Base-by-base conservation (phyloP, 441 rosid genomes). In the Adansonia rubrostipa region DNA sequence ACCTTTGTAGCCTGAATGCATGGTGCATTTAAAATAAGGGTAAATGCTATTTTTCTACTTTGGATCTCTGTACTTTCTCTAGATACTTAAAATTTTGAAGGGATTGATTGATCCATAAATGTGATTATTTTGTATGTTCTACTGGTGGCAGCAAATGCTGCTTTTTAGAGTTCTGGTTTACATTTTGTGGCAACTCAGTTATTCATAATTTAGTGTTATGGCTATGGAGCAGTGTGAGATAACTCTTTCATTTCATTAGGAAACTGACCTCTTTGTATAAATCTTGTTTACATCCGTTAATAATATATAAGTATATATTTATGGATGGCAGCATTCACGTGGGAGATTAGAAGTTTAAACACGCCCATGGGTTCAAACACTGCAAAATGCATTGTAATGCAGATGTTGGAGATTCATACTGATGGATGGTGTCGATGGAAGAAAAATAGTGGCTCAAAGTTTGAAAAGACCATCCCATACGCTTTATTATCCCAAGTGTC, bases 401-500 rank as follows among this genome's bases (percentile, higher is more conserved):
- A 89, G 81, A 95, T 88, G 89, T 79, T 97, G 80, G 99, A 97
- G 92, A 88, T 95, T 83, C 90, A 85, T 72, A 86, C 91, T 73
- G 79, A 83, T 75, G 92, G 97, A 72, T 92, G 98, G 97, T 72
- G 60, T 82, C 86, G 86, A 83, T 97, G 99, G 99, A 97, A 92
- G 90, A 83, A 84, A 81, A 92, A 85, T 77, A 78, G 80, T 75
- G 77, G 86, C 89, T 89, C 97, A 54, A 95, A 93, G 89, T 97
- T 97, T 80, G 99, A 97, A 79, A 91, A 88, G 92, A 85, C 93
- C 66, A 87, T 91, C 81, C 93, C 92, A 77, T 89, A 88, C 67
- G 97, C 99, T 62, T 87, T 97, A 80, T 82, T 97, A 80, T 88
- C 92, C 79, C 99, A 95, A 86, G 99, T 97, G 24, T 79, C 98